Conservation (phyloP, 768 basidiomycete genomes). For the Scleroderma citrinum region DNA sequence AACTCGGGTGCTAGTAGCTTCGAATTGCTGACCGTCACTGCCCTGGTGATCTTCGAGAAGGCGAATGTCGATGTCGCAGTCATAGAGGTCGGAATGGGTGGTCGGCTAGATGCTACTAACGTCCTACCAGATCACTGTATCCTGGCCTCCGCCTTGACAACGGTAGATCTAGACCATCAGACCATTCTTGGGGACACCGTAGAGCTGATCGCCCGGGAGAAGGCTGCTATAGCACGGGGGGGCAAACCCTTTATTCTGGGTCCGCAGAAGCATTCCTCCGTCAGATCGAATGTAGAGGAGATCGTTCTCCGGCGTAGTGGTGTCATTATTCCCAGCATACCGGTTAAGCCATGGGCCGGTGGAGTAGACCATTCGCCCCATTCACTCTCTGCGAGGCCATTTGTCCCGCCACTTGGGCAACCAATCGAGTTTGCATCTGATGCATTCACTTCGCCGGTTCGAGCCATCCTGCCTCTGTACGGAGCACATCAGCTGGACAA, state of each 20-base stretch:
- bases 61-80: constrained; percentile 73
- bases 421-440: constrained; percentile 39
- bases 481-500: constrained; percentile 87
- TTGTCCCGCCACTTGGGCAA: constrained; percentile 33
- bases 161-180: constrained; percentile 92
- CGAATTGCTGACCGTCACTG: constrained; percentile 81
- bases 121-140: constrained; percentile 65
- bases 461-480: constrained; percentile 54
- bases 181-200: constrained; percentile 78
- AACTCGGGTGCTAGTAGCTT: constrained; percentile 59
- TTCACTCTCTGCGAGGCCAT: constrained; percentile 25
- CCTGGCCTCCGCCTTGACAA: constrained; percentile 74
- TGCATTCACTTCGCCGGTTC: constrained; percentile 40
- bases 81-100: constrained; percentile 94
- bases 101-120: constrained; percentile 89
- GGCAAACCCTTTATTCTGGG: constrained; percentile 64
- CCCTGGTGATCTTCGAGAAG: constrained; percentile 69
- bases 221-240: constrained; percentile 70
- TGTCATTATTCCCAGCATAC: constrained; percentile 30
- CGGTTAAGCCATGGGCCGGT: constrained; percentile 33
- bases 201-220: constrained; percentile 70
- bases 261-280: constrained; percentile 47
- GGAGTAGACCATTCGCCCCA: constrained; percentile 26
- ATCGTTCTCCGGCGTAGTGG: constrained; percentile 40
- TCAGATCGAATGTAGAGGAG: constrained; percentile 38